Conservation (phyloP, 2,329 filamentous ascomycete genomes). For the Trichoderma atrobrunneum region DNA sequence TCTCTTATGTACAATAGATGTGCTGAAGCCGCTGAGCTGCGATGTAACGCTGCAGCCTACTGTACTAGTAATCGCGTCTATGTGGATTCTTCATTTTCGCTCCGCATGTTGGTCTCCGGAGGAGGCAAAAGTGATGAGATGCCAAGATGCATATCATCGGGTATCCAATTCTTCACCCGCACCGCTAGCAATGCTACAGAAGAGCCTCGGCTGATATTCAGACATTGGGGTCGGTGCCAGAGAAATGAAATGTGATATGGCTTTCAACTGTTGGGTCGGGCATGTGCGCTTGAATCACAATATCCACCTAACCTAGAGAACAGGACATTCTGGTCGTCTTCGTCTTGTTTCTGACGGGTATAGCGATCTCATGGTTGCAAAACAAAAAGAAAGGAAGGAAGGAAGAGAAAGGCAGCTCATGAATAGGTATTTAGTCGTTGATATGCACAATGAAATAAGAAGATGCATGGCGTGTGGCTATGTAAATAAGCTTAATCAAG, state of each 20-base stretch:
- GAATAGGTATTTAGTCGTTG: background rate
- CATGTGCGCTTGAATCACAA: background rate
- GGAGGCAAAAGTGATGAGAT: background rate
- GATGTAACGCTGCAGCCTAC: slow-evolving; percentile 7
- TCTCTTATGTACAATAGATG: background rate
- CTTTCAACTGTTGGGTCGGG: background rate
- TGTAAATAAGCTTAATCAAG: background rate
- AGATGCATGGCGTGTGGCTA: background rate
- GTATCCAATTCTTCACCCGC: background rate
- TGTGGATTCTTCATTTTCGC: background rate
- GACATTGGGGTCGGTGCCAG: background rate
- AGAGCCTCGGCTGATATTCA: background rate
- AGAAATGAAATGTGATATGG: background rate
- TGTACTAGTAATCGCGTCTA: background rate
- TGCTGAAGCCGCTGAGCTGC: background rate
- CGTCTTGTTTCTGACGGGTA: background rate
- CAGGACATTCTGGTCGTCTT: background rate
- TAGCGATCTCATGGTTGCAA: background rate
- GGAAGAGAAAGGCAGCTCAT: background rate
- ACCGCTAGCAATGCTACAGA: background rate
- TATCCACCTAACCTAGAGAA: background rate
- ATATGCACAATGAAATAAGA: background rate
- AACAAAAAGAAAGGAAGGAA: background rate
- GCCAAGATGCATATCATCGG: background rate
- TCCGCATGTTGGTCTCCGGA: background rate